phyloP scores from a whole-genome alignment of 352 stramenopile genomes.

The Pythium aphanidermatum region DNA sequence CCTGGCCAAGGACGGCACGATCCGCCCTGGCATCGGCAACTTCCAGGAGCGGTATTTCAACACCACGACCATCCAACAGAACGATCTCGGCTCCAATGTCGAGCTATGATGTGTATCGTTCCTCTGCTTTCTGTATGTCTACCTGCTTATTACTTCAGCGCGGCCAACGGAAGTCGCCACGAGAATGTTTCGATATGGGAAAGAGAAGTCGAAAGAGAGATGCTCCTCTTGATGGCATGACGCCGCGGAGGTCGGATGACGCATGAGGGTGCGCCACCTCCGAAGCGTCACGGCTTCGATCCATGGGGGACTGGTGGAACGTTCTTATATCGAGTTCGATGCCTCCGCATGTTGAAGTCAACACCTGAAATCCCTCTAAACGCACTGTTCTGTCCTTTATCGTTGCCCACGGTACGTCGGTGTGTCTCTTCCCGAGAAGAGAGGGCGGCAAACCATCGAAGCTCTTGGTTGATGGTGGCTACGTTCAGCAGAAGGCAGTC shows the following conservation, averaged over 20 bases:
- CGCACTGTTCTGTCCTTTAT: constrained; percentile 9
- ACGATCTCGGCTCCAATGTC: constrained; percentile 1
- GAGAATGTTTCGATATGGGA: too few species aligned
- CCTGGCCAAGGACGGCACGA: constrained; percentile 7
- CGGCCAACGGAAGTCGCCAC: too few species aligned
- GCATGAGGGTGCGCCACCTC: constrained; percentile 2
- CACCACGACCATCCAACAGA: constrained; percentile 14
- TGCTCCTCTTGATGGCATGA: too few species aligned
- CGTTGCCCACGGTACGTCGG: constrained; percentile 5
- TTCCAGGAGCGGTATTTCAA: constrained; percentile 34
- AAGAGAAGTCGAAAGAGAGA: too few species aligned
- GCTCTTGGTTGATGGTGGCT: background rate
- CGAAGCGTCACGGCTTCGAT: constrained; percentile 6
- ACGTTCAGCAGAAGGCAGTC: background rate
- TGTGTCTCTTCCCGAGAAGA: constrained; percentile 11
- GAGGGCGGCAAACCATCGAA: background rate
- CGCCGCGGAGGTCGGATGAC: too few species aligned
- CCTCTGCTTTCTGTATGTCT: background rate
- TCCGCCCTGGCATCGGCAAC: constrained; percentile 26
- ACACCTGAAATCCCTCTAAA: constrained; percentile 4
- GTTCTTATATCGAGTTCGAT: constrained; percentile 10
- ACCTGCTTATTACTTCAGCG: too few species aligned
- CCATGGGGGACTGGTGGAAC: background rate
- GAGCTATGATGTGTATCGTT: background rate
- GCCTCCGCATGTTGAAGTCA: constrained; percentile 10